These are phyloP conservation scores for Russula abietina DNA, from an alignment of 768 basidiomycete genomes.

Conservation along the genomic window DNA sequence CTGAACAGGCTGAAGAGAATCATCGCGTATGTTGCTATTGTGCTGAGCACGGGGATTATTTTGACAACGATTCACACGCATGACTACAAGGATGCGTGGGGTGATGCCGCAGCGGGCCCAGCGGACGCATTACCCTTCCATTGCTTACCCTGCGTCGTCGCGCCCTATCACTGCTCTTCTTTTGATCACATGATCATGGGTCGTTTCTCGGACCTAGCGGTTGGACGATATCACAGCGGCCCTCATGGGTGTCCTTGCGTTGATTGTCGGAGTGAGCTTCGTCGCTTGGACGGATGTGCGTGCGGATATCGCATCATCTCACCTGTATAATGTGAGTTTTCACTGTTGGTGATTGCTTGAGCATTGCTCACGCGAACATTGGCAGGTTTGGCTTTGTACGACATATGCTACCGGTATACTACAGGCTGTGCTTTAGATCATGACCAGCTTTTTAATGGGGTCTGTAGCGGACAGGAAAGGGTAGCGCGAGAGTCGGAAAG, in stretches of 20 bases:
- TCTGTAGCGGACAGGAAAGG: too few relatives aligned
- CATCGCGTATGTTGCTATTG: conserved; percentile 32
- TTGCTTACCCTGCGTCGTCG: conserved; percentile 35
- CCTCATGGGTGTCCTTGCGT: conserved; percentile 32
- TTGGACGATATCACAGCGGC: conserved; percentile 29
- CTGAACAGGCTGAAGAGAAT: conserved; percentile 3
- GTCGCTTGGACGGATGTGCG: conserved; percentile 11
- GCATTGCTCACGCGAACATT: neutral
- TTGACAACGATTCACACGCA: conserved; percentile 45
- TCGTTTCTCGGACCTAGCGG: conserved; percentile 36
- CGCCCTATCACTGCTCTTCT: conserved; percentile 32
- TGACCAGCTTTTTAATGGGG: neutral
- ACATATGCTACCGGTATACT: conserved; percentile 24
- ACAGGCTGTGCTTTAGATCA: conserved; percentile 12
- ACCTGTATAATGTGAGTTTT: conserved; percentile 25
- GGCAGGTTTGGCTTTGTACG: conserved; percentile 22
- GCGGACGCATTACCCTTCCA: conserved; percentile 40
- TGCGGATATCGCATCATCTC: conserved; percentile 24
- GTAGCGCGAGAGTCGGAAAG: too few relatives aligned
- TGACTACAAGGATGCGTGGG: conserved; percentile 42
- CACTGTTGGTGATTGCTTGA: neutral
- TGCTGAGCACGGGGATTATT: conserved; percentile 36
- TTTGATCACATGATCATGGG: conserved; percentile 36
- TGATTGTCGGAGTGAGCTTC: conserved; percentile 30
- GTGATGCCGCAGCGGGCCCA: conserved; percentile 36